Evolutionary conservation across 2,329 filamentous ascomycete genomes (phyloP).

Genomic region (Fusarium camptoceras): DNA sequence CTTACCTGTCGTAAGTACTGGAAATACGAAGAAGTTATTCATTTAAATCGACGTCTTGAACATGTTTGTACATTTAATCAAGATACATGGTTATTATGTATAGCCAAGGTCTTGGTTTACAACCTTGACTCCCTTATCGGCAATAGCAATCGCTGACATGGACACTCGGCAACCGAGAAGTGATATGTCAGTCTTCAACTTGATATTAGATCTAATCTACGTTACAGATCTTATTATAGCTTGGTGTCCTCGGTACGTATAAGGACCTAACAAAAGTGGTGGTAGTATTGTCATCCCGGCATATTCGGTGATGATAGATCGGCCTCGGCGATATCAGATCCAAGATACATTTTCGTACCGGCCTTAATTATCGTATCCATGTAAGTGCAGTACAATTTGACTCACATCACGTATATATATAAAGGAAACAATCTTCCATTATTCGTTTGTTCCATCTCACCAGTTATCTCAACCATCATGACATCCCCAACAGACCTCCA

Average conservation of each 20-base stretch:
- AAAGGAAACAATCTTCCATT: not conserved
- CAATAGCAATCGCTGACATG: not conserved
- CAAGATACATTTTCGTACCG: not conserved
- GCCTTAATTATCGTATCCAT: not conserved
- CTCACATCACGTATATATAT: conserved; percentile 9
- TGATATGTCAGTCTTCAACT: not conserved
- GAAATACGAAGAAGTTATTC: not conserved
- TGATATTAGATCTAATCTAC: not conserved
- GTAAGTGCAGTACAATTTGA: not conserved
- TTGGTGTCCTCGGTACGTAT: not conserved
- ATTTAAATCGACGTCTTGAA: fast-evolving
- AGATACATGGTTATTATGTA: not conserved
- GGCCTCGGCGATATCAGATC: conserved; percentile 33
- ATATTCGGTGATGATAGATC: conserved; percentile 20
- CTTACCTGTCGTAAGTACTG: not conserved
- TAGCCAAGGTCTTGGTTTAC: not conserved
- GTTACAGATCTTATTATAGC: not conserved
- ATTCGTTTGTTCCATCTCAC: not conserved
- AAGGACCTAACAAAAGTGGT: not conserved
- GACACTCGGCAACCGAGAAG: not conserved
- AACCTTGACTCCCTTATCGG: not conserved
- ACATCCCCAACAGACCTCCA: conserved; percentile 36
- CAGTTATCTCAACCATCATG: conserved; percentile 16
- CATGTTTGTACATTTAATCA: fast-evolving
- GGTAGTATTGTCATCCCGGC: not conserved